phyloP scores from a whole-genome alignment of 441 rosid genomes.

The Adansonia rubrostipa region DNA sequence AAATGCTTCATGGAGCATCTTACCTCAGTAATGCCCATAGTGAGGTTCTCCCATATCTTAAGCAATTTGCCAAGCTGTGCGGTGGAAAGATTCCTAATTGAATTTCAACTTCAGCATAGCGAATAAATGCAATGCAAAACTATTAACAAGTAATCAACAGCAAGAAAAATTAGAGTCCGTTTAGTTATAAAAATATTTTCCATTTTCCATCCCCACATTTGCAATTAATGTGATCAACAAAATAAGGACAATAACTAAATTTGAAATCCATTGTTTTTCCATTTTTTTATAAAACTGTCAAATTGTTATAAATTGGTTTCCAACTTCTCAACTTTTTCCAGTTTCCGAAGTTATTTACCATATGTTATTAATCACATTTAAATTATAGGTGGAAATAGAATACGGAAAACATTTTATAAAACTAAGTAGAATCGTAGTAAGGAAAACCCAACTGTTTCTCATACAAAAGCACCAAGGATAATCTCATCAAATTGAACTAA shows the following conservation, averaged over 20 bases:
- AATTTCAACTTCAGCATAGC: conserved; percentile 32
- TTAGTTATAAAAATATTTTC: not conserved
- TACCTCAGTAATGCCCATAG: conserved; percentile 66
- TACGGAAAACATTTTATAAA: not conserved
- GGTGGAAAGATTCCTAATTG: conserved; percentile 76
- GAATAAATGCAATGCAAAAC: conserved; percentile 16
- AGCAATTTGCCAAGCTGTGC: conserved; percentile 54
- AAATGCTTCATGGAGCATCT: conserved; percentile 18
- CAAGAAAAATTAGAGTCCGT: not conserved
- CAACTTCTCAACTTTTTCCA: not conserved
- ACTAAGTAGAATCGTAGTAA: not conserved
- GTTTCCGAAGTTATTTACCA: not conserved
- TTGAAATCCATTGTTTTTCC: not conserved
- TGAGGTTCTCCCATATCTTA: conserved; percentile 69
- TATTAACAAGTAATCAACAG: conserved; percentile 5
- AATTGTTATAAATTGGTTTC: conserved; percentile 3
- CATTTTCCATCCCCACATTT: conserved; percentile 15
- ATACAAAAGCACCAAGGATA: not conserved
- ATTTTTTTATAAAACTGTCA: not conserved
- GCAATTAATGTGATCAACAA: not conserved
- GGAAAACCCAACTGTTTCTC: not conserved
- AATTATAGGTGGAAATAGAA: not conserved
- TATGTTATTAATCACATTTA: conserved; percentile 15
- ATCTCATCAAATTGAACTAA: not conserved
- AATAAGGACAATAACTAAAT: not conserved